Conservation (phyloP, 441 rosid species). For the Kokia cookei region DNA sequence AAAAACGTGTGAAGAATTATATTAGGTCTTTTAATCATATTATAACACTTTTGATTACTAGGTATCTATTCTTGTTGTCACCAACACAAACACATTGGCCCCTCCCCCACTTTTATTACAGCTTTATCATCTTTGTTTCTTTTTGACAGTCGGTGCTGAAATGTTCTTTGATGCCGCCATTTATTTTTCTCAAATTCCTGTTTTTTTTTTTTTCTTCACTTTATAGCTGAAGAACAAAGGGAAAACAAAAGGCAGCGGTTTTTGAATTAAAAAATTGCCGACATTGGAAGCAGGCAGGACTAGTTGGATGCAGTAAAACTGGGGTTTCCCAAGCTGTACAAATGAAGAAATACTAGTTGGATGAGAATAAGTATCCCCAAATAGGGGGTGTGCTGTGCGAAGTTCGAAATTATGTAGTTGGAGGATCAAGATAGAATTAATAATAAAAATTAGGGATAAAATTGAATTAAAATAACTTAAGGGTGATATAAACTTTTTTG, state of each 20-base stretch:
- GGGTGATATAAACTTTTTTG: too few species aligned
- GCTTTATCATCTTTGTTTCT: slow-evolving; percentile 1
- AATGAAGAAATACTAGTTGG: slow-evolving; percentile 11
- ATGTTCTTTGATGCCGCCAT: not conserved
- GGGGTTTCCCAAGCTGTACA: not conserved
- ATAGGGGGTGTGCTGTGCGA: not conserved
- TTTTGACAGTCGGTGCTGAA: slow-evolving; percentile 23
- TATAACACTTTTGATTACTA: not conserved
- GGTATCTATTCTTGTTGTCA: not conserved
- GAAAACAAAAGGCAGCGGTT: not conserved
- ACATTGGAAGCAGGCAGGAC: not conserved
- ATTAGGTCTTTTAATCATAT: not conserved
- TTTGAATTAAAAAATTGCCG: not conserved
- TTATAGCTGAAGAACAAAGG: not conserved
- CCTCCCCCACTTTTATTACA: slow-evolving; percentile 2
- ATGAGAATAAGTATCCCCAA: slow-evolving; percentile 7
- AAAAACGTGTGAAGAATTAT: not conserved
- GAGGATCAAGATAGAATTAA: too few species aligned
- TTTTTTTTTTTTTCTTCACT: not conserved
- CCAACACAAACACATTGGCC: slow-evolving; percentile 19
- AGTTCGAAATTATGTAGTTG: too few species aligned
- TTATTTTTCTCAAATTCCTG: not conserved
- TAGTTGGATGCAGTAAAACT: not conserved
- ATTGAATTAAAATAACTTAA: too few species aligned
- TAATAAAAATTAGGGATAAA: too few species aligned